Base-by-base conservation (phyloP, 192 early-diverging fungal genomes). In the Jimgerdemannia flammicorona region DNA sequence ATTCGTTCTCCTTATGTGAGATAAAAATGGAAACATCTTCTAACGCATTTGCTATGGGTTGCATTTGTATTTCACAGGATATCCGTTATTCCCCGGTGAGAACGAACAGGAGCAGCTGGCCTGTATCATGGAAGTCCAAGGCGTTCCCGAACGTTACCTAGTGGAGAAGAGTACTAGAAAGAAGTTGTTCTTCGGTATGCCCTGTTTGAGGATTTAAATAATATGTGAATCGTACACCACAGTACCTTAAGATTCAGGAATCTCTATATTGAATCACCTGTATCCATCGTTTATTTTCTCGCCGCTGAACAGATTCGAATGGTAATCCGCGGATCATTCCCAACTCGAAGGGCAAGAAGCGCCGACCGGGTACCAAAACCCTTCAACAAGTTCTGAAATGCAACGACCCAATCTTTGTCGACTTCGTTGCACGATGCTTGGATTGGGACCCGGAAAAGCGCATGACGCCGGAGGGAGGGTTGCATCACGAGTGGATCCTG, bases 31-130 rank as follows among this genome's bases (percentile, higher is more conserved):
- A 29, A 29, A 29, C 1, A 29, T 29, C 29, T 29, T 29, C 29
- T 29, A 29, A 29, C 29, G 1, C 29, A 29, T 29, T 29, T 29
- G 49, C 14, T 59, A 14, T 59, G 14, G 0, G 49, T 2, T 59
- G 6, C 49, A 63, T 17, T 72, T 78, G 59, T 14, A 42, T 59
- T 86, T 77, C 72, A 84, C 79, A 63, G 91, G 93, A 3, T 95
- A 96, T 74, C 97, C 97, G 19, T 79, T 99, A 59, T 99, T 99
- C 79, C 97, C 98, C 9, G 98, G 98, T 44, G 98, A 99, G 81
- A 97, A 97, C 78, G 98, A 99, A 77, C 92, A 95, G 77, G 96
- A 99, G 75, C 98, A 99, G 80, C 83, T 99, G 66, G 86, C 92
- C 6, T 96, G 95, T 81, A 97, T 99, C 49, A 95, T 99, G 91